phyloP scores from a whole-genome alignment of 768 basidiomycete genomes.

The Hygrocybe punicea region DNA sequence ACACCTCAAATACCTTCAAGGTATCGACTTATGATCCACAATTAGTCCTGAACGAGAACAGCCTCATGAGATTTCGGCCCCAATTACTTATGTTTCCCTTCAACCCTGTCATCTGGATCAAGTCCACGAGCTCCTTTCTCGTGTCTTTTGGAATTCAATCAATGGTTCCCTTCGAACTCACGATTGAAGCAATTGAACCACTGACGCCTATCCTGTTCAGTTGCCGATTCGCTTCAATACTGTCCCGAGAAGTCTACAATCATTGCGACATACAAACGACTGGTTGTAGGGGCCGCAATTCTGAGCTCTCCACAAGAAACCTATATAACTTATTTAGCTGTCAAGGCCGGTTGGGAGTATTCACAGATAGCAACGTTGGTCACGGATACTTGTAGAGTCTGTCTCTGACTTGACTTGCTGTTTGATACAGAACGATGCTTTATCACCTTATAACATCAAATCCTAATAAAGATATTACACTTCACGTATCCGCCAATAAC shows the following conservation, averaged over 20 bases:
- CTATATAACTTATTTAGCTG: constrained; percentile 80
- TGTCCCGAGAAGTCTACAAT: constrained; percentile 71
- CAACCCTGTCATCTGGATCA: constrained; percentile 59
- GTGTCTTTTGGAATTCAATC: constrained; percentile 75
- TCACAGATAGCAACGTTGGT: constrained; percentile 70
- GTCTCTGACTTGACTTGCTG: constrained; percentile 3
- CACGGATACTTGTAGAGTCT: background rate
- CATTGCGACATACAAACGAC: constrained; percentile 64
- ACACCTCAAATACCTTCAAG: constrained; percentile 1
- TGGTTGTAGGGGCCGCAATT: constrained; percentile 64
- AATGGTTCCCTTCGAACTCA: constrained; percentile 45
- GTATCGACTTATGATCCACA: constrained; percentile 1
- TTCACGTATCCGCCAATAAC: constrained; percentile 80
- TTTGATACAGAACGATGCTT: constrained; percentile 59
- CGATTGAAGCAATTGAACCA: background rate
- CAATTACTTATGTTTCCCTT: constrained; percentile 64
- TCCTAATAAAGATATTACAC: constrained; percentile 71
- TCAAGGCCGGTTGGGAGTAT: constrained; percentile 79
- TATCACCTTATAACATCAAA: constrained; percentile 71
- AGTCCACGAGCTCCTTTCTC: constrained; percentile 65
- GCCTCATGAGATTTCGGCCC: constrained; percentile 40
- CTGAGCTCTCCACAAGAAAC: constrained; percentile 76
- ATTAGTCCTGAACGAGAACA: constrained; percentile 55
- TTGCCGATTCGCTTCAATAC: constrained; percentile 66
- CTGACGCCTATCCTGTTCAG: constrained; percentile 33